Base-by-base conservation (phyloP, 1,139 yeast species). In the Suhomyces choctaworum region DNA sequence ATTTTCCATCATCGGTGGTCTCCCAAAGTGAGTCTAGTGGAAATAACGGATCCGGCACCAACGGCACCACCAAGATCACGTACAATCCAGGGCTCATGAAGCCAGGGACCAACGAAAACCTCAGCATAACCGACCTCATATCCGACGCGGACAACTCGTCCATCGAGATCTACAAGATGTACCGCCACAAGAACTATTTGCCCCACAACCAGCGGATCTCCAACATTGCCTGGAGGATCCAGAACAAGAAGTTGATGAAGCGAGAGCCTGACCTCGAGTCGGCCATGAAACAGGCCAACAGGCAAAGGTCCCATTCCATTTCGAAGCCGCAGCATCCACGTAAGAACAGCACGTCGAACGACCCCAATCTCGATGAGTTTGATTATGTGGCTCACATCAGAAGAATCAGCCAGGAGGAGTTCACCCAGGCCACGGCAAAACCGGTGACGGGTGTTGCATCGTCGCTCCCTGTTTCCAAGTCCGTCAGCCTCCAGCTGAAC, bases 341-440 rank as follows among this genome's bases (percentile, higher is more conserved):
- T 20, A 44, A 41, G 31, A 37, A 39, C 28, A 32, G 30, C 13
- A 25, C 36, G 17, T 12, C 30, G 16, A 48, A 51, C 29, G 62
- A 58, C 33, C 62, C 69, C 5, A 60, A 51, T 40, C 45, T 61
- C 28, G 75, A 68, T 36, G 74, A 69, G 34, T 70, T 70, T 46
- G 76, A 70, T 51, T 70, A 70, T 42, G 74, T 70, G 21, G 73
- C 73, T 15, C 76, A 70, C 43, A 69, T 70, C 22, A 52, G 73
- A 37, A 55, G 66, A 36, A 67, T 70, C 29, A 62, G 70, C 40
- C 71, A 68, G 47, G 71, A 63, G 40, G 73, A 65, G 34, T 65
- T 39, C 16, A 31, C 42, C 22, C 34, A 36, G 14, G 37, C 38
- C 4, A 34, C 26, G 17, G 26, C 37, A 10, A 25, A 13, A 14